These are phyloP conservation scores for Adansonia digitata DNA, from an alignment of 345 rosid genomes.

Conservation along the genomic window DNA sequence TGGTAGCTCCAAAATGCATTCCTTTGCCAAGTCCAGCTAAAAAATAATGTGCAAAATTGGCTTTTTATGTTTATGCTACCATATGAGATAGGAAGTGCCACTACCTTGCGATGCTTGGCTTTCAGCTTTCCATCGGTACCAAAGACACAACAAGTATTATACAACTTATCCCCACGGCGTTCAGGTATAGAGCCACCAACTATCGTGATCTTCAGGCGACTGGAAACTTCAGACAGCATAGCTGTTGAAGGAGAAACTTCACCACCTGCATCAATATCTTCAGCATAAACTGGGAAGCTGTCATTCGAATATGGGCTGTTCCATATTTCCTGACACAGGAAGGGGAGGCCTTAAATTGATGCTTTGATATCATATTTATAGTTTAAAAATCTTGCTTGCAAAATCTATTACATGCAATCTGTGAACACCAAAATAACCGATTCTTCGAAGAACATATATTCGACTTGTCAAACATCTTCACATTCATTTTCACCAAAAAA, in stretches of 20 bases:
- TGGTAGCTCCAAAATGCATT: neutral
- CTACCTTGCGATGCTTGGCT: conserved; percentile 92
- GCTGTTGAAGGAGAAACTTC: conserved; percentile 76
- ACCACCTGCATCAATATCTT: conserved; percentile 68
- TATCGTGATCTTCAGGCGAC: conserved; percentile 59
- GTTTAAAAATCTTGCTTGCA: neutral
- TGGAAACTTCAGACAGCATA: conserved; percentile 77
- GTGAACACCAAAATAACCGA: neutral
- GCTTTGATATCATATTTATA: neutral
- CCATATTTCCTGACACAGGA: conserved; percentile 75
- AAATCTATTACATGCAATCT: neutral
- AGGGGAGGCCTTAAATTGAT: neutral
- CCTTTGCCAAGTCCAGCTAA: neutral
- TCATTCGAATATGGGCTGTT: conserved; percentile 87
- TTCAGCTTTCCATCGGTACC: conserved; percentile 63
- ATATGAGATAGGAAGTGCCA: neutral
- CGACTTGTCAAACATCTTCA: neutral
- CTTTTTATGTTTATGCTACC: neutral
- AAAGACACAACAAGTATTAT: conserved; percentile 85
- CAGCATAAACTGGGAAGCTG: conserved; percentile 85
- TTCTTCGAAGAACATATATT: neutral
- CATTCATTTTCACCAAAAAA: neutral
- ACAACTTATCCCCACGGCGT: conserved; percentile 56
- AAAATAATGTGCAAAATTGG: neutral
- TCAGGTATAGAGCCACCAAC: conserved; percentile 93